Percentiles rank a stretch among this genome's conserved stretches.
Conservation (phyloP, 139 green algal genomes). For the Micromonas pusilla region DNA sequence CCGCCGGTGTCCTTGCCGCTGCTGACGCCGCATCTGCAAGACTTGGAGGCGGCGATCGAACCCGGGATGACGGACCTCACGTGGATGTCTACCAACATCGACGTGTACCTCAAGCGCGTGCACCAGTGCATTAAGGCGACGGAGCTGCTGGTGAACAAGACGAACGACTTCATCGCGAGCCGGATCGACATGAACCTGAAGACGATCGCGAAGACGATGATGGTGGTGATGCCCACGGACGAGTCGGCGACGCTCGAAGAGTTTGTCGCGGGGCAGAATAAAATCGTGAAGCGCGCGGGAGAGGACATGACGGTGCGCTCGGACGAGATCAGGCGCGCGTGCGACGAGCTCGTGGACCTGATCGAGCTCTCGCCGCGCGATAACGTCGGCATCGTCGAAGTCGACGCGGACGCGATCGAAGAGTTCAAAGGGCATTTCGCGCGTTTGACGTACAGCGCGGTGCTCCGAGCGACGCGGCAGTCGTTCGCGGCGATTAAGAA, state of each 20-base stretch:
- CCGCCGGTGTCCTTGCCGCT: constrained; percentile 49
- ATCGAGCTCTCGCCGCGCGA: not conserved
- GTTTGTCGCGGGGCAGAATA: constrained; percentile 66
- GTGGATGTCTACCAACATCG: constrained; percentile 83
- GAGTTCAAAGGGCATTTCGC: constrained; percentile 21
- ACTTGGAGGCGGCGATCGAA: constrained; percentile 61
- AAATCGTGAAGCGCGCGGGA: constrained; percentile 57
- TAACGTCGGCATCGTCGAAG: too few relatives aligned
- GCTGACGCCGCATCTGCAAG: constrained; percentile 42
- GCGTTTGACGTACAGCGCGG: constrained; percentile 73
- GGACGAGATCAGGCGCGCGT: constrained; percentile 67
- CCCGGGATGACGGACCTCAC: constrained; percentile 74
- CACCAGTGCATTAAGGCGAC: constrained; percentile 69
- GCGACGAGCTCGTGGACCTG: constrained; percentile 30
- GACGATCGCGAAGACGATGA: constrained; percentile 43
- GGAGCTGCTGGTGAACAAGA: constrained; percentile 39
- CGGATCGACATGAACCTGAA: constrained; percentile 66
- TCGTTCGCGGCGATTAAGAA: constrained; percentile 71
- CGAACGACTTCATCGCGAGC: constrained; percentile 70
- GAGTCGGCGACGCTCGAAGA: constrained; percentile 55
- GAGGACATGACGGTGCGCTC: constrained; percentile 57
- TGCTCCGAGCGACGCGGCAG: constrained; percentile 60
- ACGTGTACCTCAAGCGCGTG: constrained; percentile 64
- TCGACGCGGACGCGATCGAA: not conserved
- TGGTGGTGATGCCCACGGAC: constrained; percentile 29